Conservation (phyloP, 2,329 filamentous ascomycete species). For the Fusarium pininemorale region DNA sequence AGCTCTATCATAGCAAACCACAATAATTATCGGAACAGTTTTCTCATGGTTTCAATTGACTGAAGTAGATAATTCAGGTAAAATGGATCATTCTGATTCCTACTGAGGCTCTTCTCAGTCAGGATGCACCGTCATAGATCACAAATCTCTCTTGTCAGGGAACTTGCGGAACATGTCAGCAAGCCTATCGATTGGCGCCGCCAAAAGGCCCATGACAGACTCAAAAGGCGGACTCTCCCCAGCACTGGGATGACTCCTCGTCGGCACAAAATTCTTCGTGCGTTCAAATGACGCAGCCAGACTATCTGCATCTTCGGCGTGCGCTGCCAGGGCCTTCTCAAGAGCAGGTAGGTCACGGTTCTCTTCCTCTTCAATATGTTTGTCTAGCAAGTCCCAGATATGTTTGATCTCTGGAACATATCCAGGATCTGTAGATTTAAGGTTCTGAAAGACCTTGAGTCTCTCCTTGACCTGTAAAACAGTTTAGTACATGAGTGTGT, state of each 20-base stretch:
- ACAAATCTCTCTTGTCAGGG: not conserved
- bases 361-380: slow-evolving; percentile 63
- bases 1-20: fast-evolving
- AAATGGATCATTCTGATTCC: no score
- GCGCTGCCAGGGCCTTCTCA: slow-evolving; percentile 46
- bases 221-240: slow-evolving; percentile 65
- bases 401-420: slow-evolving; percentile 55
- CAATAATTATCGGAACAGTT: no score
- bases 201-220: slow-evolving; percentile 61
- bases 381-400: slow-evolving; percentile 54
- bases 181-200: slow-evolving; percentile 66
- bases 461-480: slow-evolving; percentile 58
- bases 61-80: no score
- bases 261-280: slow-evolving; percentile 64
- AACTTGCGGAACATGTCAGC: slow-evolving; percentile 65
- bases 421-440: slow-evolving; percentile 50
- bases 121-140: no score
- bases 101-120: no score
- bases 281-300: slow-evolving; percentile 54
- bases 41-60: no score
- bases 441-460: slow-evolving; percentile 59
- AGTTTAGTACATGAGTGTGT: not conserved
- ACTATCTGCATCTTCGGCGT: slow-evolving; percentile 39
- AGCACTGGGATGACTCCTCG: slow-evolving; percentile 60
- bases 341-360: slow-evolving; percentile 58